These are phyloP conservation scores for Basidiobolus meristosporus DNA, from an alignment of 371 early-diverging fungal genomes.

Conservation along the genomic window DNA sequence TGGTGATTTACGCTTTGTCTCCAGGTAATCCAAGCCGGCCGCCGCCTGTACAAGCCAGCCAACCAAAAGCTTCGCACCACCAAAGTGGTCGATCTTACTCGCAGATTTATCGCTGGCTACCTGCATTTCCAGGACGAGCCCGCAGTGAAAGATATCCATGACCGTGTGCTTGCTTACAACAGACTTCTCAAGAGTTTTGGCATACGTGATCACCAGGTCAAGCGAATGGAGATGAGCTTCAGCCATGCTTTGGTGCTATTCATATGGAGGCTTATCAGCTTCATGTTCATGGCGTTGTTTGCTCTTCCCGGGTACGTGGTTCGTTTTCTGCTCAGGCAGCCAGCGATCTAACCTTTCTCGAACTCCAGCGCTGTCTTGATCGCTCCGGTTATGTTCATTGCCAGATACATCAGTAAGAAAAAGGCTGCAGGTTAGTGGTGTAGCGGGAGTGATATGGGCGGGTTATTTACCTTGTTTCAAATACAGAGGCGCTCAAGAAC, in stretches of 20 bases:
- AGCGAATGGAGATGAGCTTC: constrained; percentile 46
- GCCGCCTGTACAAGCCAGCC: constrained; percentile 81
- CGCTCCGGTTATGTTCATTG: constrained; percentile 53
- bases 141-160: constrained; percentile 45
- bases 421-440: constrained; percentile 41
- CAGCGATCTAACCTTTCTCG: too few relatives aligned
- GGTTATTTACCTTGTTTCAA: too few relatives aligned
- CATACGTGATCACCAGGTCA: constrained; percentile 89
- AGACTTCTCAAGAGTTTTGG: constrained; percentile 74
- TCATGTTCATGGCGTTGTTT: constrained; percentile 45
- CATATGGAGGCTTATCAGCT: constrained; percentile 31
- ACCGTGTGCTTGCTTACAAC: constrained; percentile 71
- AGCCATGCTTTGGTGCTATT: constrained; percentile 51
- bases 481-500: constrained; percentile 54
- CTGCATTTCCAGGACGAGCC: constrained; percentile 59
- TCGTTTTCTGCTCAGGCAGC: constrained; percentile 3
- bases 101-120: constrained; percentile 83
- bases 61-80: constrained; percentile 53
- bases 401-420: constrained; percentile 41
- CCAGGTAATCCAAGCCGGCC: constrained; percentile 78
- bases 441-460: too few relatives aligned
- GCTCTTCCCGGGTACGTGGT: constrained; percentile 86
- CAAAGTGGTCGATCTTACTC: constrained; percentile 72
- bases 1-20: background rate
- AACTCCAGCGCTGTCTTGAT: constrained; percentile 42